Percentiles rank a stretch among this genome's conserved stretches.
These are phyloP conservation scores for Pseudogymnoascus sp. DNA, from an alignment of 2,329 filamentous ascomycete species.

Conservation along the genomic window DNA sequence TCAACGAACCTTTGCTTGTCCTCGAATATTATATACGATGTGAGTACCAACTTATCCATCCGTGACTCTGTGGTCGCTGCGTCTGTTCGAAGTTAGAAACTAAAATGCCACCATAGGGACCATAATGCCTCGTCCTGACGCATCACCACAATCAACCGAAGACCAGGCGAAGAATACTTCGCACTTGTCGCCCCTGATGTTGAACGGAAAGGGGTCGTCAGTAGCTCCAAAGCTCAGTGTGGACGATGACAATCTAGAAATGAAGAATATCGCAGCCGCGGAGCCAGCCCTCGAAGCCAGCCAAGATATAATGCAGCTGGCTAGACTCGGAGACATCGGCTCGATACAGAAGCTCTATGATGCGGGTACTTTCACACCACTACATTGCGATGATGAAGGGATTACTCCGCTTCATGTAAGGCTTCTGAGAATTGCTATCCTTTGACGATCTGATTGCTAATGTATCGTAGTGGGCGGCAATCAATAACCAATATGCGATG, in stretches of 20 bases:
- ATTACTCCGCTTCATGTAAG: conserved; percentile 92
- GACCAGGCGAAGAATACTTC: conserved; percentile 19
- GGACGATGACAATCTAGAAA: conserved; percentile 27
- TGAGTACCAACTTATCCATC: background rate
- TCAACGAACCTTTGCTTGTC: background rate
- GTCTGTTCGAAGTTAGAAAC: background rate
- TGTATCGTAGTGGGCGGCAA: conserved; percentile 77
- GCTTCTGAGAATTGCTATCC: conserved; percentile 17
- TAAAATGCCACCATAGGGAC: background rate
- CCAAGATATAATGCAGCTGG: conserved; percentile 92
- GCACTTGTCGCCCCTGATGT: conserved; percentile 42
- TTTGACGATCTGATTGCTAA: conserved; percentile 9
- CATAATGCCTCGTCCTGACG: conserved; percentile 22
- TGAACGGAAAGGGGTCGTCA: conserved; percentile 46
- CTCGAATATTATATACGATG: background rate
- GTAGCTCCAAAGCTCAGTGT: conserved; percentile 49
- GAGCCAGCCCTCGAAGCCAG: conserved; percentile 34
- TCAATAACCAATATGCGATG: conserved; percentile 97
- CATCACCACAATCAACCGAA: conserved; percentile 15
- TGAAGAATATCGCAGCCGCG: conserved; percentile 26
- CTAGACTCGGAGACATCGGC: conserved; percentile 75
- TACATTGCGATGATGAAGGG: conserved; percentile 80
- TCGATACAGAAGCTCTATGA: conserved; percentile 89
- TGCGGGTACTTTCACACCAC: conserved; percentile 70
- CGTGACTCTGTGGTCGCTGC: background rate